These are phyloP conservation scores for Mycena amicta DNA, from an alignment of 768 basidiomycete species.

Conservation along the genomic window DNA sequence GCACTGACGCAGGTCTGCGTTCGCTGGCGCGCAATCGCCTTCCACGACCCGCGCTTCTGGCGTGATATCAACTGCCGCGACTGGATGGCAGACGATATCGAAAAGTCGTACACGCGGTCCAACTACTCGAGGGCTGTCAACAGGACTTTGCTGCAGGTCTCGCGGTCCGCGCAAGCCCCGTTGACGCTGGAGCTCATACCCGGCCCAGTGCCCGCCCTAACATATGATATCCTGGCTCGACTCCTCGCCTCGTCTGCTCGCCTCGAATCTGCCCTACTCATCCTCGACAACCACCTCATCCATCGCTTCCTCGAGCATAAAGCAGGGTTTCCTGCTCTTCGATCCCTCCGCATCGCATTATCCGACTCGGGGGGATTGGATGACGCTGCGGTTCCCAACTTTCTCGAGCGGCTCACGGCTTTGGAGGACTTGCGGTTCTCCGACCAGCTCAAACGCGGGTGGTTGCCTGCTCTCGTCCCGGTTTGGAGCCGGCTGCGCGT, in stretches of 20 bases:
- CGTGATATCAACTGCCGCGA: constrained; percentile 1
- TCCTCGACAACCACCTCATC: not conserved
- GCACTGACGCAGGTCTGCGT: not conserved
- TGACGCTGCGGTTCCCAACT: not conserved
- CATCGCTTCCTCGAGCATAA: not conserved
- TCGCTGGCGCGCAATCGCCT: not conserved
- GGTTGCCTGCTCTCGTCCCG: not conserved
- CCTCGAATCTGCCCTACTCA: not conserved
- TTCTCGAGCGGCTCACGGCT: not conserved
- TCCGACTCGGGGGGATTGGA: not conserved
- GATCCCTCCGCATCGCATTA: not conserved
- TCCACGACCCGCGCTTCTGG: not conserved
- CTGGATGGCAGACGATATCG: not conserved
- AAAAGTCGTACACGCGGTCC: not conserved
- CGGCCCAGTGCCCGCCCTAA: not conserved
- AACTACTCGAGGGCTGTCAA: not conserved
- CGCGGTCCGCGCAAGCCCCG: not conserved
- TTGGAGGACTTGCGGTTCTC: not conserved
- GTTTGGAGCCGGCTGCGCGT: not conserved
- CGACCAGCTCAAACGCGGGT: not conserved
- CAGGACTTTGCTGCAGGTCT: not conserved
- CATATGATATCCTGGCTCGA: not conserved
- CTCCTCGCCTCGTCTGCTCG: not conserved
- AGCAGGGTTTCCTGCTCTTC: not conserved
- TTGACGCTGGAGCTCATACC: constrained; percentile 1